Evolutionary conservation across 345 rosid genomes (phyloP), one percentile per base, ranked within the genome.

Genomic region (Capsella bursapastoris): DNA sequence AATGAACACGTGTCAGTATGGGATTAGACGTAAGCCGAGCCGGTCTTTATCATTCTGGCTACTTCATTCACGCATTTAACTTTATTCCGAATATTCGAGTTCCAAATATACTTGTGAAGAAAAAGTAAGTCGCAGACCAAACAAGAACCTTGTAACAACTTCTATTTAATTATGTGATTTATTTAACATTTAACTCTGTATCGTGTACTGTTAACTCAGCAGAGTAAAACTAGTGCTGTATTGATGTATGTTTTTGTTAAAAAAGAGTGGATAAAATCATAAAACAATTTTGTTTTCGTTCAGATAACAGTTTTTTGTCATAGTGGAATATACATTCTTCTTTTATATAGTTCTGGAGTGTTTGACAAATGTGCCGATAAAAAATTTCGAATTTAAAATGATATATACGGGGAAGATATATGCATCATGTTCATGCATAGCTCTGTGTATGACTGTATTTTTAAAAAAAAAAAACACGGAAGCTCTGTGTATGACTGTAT

Each of bases 71-170:
- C 48, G 57, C 48, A 45, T 45, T n/a, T 8, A 64, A 55, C 28
- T 61, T 71, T 28, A 51, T 29, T 16, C 76, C 53, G 69, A 62
- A 72, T 72, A 61, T 47, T 72, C 68, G 68, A 18, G 15, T 40
- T 51, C 15, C 35, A 40, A 40, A 15, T 22, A 51, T 50, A 61
- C 43, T 50, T 60, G 50, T 25, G 1, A 34, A 32, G 7, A 7
- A 22, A 22, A 22, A 22, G 2, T 22, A 22, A 34, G 37, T 34
- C 37, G 37, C 8, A 34, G 37, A 34, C 37, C 37, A 34, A 34
- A 34, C 37, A 34, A 34, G 37, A 34, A 34, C 8, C 37, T 34
- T 37, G 41, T 38, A 27, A 15, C 22, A 48, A 58, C 28, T 59
- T 2, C 27, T 12, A 13, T 4, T 43, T 13, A 41, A 3, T 8